A percentile compares a stretch with the other conserved stretches of the same genome.
Evolutionary conservation across 768 basidiomycete genomes (phyloP).

Genomic region (Krasilnikovozyma curviuscula): DNA sequence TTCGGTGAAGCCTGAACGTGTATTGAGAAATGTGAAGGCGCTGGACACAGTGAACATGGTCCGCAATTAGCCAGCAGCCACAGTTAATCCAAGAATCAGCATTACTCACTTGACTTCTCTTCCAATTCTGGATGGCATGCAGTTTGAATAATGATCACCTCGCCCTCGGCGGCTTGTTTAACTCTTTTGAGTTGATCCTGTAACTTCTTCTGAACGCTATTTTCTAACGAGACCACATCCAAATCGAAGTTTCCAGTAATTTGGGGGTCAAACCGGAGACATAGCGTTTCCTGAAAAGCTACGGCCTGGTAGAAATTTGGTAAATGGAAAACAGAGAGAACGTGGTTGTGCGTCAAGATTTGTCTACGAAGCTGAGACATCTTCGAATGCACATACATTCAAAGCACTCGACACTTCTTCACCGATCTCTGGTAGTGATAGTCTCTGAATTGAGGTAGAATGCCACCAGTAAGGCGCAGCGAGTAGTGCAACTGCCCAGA

Average conservation of each 20-base stretch:
- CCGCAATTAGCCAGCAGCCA: too few species aligned
- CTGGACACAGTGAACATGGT: too few species aligned
- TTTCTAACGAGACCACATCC: too few species aligned
- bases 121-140: too few species aligned
- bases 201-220: too few species aligned
- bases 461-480: constrained; percentile 85
- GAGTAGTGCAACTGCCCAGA: constrained; percentile 57
- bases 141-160: too few species aligned
- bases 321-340: neutral
- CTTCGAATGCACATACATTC: neutral
- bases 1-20: neutral
- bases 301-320: neutral
- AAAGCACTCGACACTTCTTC: neutral
- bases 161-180: too few species aligned
- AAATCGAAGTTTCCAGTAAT: too few species aligned
- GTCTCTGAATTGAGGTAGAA: constrained; percentile 71
- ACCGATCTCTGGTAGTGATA: constrained; percentile 41
- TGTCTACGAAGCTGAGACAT: neutral
- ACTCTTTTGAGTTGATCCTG: too few species aligned
- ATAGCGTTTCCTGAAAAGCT: neutral
- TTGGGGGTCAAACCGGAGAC: too few species aligned
- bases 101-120: too few species aligned
- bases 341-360: neutral
- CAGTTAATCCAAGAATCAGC: too few species aligned
- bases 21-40: neutral